Evolutionary conservation across 2,329 filamentous ascomycete genomes (phyloP), one percentile per base, ranked within the genome.

Genomic region (Pseudogymnoascus sp.): DNA sequence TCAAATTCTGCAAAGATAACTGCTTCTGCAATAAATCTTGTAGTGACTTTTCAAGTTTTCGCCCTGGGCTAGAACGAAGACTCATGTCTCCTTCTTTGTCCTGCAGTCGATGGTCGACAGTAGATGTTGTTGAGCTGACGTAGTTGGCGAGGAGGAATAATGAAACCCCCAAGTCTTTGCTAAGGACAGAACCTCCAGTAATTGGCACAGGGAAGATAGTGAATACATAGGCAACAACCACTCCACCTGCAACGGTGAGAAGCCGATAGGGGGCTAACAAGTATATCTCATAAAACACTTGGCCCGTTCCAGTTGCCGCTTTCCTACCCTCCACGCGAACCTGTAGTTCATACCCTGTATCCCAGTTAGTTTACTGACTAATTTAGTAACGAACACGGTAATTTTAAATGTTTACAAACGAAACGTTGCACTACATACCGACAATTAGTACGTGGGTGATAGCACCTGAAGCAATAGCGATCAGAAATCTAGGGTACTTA

Each of bases 111-210:
- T 56, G 82, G 82, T 60, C 80, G 19, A 90, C 80, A 0, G 86
- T 89, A 65, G 88, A 85, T 67, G 88, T 83, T 67, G 89, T 85
- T 66, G 87, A 83, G 6, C 83, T 86, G 71, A 89, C 89, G 72
- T 88, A 89, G 70, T 89, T 90, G 3, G 87, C 88, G 3, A 90
- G 79, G 1, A 91, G 78, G 71, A 90, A 90, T 3, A 92, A 75
- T 0, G 86, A 83, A 0, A 81, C 81, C 3, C 87, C 87, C 0
- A 91, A 77, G 64, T 86, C 85, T 64, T 83, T 82, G 3, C 89
- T 81, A 4, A 91, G 78, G 65, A 84, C 82, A 1, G 84, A 85
- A 63, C 88, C 85, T 68, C 90, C 88, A 0, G 87, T 88, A 61
- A 90, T 81, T 0, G 88, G 87, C 63, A 82, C 87, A 0, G 88